Conservation (phyloP, 169 alveolate species). For the Prorocentrum cordatum region DNA sequence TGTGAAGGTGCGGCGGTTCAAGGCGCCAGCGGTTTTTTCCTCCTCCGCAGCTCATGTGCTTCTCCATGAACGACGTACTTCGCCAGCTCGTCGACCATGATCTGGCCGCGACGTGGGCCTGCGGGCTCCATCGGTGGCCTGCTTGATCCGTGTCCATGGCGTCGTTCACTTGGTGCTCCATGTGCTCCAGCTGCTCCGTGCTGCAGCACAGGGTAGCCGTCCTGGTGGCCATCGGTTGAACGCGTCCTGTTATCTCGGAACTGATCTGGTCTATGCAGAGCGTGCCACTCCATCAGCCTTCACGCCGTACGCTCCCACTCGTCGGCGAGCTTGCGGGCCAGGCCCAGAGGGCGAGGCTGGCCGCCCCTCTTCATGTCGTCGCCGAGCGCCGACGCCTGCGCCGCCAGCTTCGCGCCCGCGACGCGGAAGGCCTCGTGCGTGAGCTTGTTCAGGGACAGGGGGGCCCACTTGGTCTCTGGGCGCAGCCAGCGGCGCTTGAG, state of each 20-base stretch:
- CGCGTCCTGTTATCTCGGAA: not conserved
- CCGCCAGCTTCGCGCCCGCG: not conserved
- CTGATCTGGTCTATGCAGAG: not conserved
- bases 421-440: not conserved
- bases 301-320: not conserved
- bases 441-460: not conserved
- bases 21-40: not conserved
- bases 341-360: not conserved
- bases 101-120: not conserved
- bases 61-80: not conserved
- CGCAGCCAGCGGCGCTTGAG: not conserved
- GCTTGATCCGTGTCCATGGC: not conserved
- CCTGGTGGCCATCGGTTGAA: not conserved
- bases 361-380: not conserved
- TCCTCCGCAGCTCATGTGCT: not conserved
- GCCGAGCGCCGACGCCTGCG: not conserved
- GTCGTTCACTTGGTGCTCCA: not conserved
- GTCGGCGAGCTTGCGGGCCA: not conserved
- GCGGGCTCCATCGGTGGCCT: not conserved
- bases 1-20: not conserved
- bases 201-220: not conserved
- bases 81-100: not conserved
- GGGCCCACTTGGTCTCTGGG: not conserved
- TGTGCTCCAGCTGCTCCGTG: not conserved
- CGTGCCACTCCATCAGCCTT: not conserved